Conservation (phyloP, 192 early-diverging fungal genomes). For the Coemansia guatemalensis region DNA sequence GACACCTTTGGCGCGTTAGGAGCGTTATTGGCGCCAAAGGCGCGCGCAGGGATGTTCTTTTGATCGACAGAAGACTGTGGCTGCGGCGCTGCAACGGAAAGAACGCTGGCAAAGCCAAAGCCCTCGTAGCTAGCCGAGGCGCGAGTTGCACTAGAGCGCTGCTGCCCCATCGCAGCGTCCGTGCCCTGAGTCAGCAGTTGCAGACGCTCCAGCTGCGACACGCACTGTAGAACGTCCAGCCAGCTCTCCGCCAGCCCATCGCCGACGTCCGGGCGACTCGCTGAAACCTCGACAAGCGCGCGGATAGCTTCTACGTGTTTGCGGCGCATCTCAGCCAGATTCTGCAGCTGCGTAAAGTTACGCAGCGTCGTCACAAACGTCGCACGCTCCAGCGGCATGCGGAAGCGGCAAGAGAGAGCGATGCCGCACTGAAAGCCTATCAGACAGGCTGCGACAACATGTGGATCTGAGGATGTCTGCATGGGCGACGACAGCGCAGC, state of each 20-base stretch:
- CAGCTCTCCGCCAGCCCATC: constrained; percentile 68
- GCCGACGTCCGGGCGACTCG: constrained; percentile 56
- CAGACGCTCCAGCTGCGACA: constrained; percentile 86
- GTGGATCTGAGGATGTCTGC: constrained; percentile 78
- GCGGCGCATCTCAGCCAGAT: constrained; percentile 79
- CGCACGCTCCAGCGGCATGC: constrained; percentile 85
- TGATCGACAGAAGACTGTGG: not conserved
- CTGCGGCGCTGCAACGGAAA: constrained; percentile 13
- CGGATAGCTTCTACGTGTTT: constrained; percentile 93
- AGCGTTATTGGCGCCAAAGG: constrained; percentile 58
- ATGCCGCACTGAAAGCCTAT: constrained; percentile 81
- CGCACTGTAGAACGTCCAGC: constrained; percentile 80
- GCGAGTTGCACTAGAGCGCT: not conserved
- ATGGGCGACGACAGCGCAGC: constrained; percentile 79
- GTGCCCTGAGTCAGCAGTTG: constrained; percentile 61
- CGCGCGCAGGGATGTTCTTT: constrained; percentile 37
- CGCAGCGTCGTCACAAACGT: constrained; percentile 90
- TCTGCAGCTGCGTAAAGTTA: constrained; percentile 84
- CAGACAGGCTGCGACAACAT: constrained; percentile 70
- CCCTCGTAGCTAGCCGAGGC: constrained; percentile 15
- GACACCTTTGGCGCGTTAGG: constrained; percentile 70
- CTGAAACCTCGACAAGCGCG: constrained; percentile 77
- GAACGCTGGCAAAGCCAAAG: constrained; percentile 26
- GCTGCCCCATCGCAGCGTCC: constrained; percentile 10
- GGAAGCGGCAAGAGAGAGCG: constrained; percentile 77